Evolutionary conservation across 352 stramenopile species (phyloP).

Genomic region (Globisporangium spiculum): DNA sequence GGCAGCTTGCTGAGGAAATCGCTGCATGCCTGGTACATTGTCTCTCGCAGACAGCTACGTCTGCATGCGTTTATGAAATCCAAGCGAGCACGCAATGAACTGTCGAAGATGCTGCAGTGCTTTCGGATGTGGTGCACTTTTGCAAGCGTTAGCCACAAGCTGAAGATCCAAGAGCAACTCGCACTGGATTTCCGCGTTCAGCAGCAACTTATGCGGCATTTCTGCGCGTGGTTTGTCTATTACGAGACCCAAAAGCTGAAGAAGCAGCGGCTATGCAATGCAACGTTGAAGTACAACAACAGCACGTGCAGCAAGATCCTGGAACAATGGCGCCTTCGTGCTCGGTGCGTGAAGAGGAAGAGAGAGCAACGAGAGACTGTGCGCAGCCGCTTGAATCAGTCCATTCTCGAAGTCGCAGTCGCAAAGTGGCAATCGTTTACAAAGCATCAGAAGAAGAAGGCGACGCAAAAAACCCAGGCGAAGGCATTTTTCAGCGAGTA

Average conservation of each 20-base stretch:
- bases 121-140: slow-evolving; percentile 5
- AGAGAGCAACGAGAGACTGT: not conserved
- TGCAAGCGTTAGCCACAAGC: not conserved
- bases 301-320: not conserved
- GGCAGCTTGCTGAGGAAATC: slow-evolving; percentile 16
- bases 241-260: not conserved
- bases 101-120: not conserved
- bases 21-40: slow-evolving; percentile 31
- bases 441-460: not conserved
- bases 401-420: not conserved
- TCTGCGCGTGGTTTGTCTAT: slow-evolving; percentile 8
- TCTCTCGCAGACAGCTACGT: slow-evolving; percentile 16
- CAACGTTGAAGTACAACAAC: not conserved
- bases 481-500: slow-evolving; percentile 29
- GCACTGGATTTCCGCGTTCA: not conserved
- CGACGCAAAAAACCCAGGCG: slow-evolving; percentile 14
- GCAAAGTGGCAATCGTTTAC: not conserved
- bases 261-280: not conserved
- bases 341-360: not conserved
- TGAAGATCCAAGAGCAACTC: not conserved
- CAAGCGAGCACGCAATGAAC: slow-evolving; percentile 2
- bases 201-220: slow-evolving; percentile 1
- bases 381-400: not conserved
- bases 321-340: not conserved
- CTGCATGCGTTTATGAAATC: slow-evolving; percentile 17